Evolutionary conservation across 352 stramenopile genomes (phyloP).

Genomic region (Phytophthora fragariaefolia): DNA sequence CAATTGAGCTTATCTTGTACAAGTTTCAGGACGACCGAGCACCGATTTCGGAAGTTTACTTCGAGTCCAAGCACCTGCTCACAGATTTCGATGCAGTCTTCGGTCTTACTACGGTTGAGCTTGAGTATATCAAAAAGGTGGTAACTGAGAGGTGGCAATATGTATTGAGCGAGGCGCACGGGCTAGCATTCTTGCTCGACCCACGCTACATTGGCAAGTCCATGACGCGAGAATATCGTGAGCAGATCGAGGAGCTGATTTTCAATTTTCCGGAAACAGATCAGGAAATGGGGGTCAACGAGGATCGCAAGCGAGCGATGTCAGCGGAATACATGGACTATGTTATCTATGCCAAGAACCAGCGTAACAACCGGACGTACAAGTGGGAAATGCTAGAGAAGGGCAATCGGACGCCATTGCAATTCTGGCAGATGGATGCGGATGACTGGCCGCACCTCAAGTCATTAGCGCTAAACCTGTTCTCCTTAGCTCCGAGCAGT

Average conservation of each 20-base stretch:
- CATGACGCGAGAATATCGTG: constrained; percentile 82
- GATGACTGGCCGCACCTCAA: constrained; percentile 85
- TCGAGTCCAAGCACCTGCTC: constrained; percentile 79
- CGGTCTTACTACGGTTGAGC: constrained; percentile 65
- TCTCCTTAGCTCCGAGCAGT: constrained; percentile 79
- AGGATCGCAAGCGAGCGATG: constrained; percentile 76
- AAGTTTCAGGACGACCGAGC: constrained; percentile 87
- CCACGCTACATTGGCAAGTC: constrained; percentile 85
- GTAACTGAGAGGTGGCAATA: constrained; percentile 81
- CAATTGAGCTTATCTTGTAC: constrained; percentile 82
- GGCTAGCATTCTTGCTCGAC: constrained; percentile 76
- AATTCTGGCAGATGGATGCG: constrained; percentile 83
- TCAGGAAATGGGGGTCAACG: constrained; percentile 63
- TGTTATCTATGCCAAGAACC: constrained; percentile 84
- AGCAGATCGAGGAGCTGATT: constrained; percentile 86
- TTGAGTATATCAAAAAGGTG: constrained; percentile 87
- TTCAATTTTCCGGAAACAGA: constrained; percentile 84
- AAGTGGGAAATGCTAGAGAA: constrained; percentile 90
- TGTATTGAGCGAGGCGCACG: constrained; percentile 77
- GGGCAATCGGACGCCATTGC: constrained; percentile 71
- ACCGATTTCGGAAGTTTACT: constrained; percentile 85
- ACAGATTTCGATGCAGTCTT: constrained; percentile 83
- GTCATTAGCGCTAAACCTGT: constrained; percentile 74
- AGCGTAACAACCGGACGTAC: constrained; percentile 80
- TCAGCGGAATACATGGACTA: constrained; percentile 81